Evolutionary conservation across 345 rosid genomes (phyloP).

Genomic region (Dimocarpus longan): DNA sequence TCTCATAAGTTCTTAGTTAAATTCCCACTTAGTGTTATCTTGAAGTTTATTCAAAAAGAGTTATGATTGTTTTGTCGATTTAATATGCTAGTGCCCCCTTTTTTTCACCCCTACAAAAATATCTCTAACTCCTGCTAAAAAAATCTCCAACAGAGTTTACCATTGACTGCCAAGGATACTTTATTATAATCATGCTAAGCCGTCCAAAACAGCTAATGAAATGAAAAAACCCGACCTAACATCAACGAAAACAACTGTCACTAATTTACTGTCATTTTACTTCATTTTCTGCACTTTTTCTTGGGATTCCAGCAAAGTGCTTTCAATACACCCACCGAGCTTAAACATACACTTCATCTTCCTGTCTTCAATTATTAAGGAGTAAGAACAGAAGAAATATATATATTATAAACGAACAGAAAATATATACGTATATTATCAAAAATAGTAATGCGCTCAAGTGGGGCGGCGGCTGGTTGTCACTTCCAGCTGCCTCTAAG

Average conservation of each 20-base stretch:
- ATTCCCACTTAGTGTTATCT: neutral
- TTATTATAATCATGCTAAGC: neutral
- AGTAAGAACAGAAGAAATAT: neutral
- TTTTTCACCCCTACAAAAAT: neutral
- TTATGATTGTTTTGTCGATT: neutral
- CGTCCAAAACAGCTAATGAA: neutral
- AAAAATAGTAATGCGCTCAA: no score
- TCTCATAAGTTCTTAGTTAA: neutral
- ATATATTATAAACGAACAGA: no score
- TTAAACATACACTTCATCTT: neutral
- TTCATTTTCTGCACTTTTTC: neutral
- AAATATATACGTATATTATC: no score
- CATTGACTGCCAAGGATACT: neutral
- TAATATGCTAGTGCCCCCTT: neutral
- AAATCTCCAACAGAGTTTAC: neutral
- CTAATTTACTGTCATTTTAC: neutral
- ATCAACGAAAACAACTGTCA: neutral
- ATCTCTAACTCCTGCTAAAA: neutral
- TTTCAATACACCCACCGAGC: neutral
- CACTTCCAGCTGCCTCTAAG: no score
- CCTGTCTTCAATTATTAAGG: neutral
- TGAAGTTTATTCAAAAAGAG: slow-evolving; percentile 1
- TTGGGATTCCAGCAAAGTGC: slow-evolving; percentile 8
- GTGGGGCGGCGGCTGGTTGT: no score
- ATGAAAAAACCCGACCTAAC: neutral